Evolutionary conservation across 169 alveolate species (phyloP), one percentile per base, ranked within the genome.

Genomic region (Blepharisma undulans): DNA sequence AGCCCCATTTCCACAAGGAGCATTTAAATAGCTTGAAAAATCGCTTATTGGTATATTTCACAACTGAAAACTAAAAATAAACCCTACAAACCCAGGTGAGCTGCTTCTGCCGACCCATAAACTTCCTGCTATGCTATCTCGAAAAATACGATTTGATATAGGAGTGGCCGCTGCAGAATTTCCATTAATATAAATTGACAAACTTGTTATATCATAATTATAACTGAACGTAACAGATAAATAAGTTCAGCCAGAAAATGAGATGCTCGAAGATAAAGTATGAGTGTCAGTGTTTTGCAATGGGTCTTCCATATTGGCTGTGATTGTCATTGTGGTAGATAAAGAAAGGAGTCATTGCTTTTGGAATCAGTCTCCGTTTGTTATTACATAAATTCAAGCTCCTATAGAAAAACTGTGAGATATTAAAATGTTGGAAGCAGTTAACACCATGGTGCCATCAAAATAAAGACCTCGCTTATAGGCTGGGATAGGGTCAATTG

Each of bases 401-500:
- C 66, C 66, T 48, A 48, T 48, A 48, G 66, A 48, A 18, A 48
- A 48, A 48, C 66, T 48, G 12, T 48, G 66, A 48, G 66, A 48
- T 10, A 48, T 48, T 5, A 48, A 48, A 18, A 48, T 48, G 66
- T 48, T 48, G 12, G 66, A 48, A 0, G 12, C 7, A 18, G 66
- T 48, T 0, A 48, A 18, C 21, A 48, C 66, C 66, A 48, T 48
- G 0, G 66, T 48, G 21, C 77, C 72, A 34, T 32, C 76, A 59
- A 82, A 82, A 60, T 82, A 82, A 4, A 48, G 60, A 12, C 89
- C 89, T 82, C 89, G 33, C 2, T 59, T 30, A 16, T 32, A 19
- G 22, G 36, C 72, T 2, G 89, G 89, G 60, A 82, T 82, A 2
- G 89, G 89, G 77, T 82, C 89, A 34, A 29, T 7, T 25, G 29